These are phyloP conservation scores for Vanderwaltozyma tropicalis DNA, from an alignment of 805 yeast genomes.

Conservation along the genomic window DNA sequence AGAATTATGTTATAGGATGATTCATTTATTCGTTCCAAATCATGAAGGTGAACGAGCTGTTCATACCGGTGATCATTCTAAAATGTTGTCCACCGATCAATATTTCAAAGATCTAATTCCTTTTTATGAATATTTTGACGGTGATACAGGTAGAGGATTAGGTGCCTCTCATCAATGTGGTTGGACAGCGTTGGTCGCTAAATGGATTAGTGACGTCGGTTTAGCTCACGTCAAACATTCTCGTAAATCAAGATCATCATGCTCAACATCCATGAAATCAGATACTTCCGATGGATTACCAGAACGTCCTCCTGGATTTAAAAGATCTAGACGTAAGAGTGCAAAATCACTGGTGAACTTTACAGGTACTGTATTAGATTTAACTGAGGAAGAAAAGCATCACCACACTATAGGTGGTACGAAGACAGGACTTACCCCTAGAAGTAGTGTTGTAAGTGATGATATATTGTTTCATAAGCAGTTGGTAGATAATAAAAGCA, in stretches of 20 bases:
- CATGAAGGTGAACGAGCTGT: conserved; percentile 18
- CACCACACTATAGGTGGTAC: conserved; percentile 19
- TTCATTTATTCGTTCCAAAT: conserved; percentile 63
- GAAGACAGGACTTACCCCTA: conserved; percentile 16
- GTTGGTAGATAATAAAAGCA: too few relatives aligned
- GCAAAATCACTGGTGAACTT: conserved; percentile 64
- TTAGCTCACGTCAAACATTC: conserved; percentile 32
- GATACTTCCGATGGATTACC: conserved; percentile 4
- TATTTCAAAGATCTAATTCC: conserved; percentile 65
- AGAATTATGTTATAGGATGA: conserved; percentile 76
- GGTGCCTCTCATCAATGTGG: conserved; percentile 95
- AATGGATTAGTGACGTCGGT: conserved; percentile 85
- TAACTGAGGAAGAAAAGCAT: conserved; percentile 49
- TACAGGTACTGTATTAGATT: conserved; percentile 56
- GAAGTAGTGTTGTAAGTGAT: conserved; percentile 13
- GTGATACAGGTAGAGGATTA: conserved; percentile 87
- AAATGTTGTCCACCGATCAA: conserved; percentile 49
- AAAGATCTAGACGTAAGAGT: conserved; percentile 45
- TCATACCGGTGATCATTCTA: background rate
- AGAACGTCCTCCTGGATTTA: background rate
- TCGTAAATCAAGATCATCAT: conserved; percentile 1
- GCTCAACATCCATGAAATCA: conserved; percentile 2
- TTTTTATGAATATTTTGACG: conserved; percentile 84
- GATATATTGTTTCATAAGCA: background rate
- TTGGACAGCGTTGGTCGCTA: conserved; percentile 90